These are phyloP conservation scores for Trametes cinnabarina DNA, from an alignment of 768 basidiomycete genomes.

Conservation along the genomic window DNA sequence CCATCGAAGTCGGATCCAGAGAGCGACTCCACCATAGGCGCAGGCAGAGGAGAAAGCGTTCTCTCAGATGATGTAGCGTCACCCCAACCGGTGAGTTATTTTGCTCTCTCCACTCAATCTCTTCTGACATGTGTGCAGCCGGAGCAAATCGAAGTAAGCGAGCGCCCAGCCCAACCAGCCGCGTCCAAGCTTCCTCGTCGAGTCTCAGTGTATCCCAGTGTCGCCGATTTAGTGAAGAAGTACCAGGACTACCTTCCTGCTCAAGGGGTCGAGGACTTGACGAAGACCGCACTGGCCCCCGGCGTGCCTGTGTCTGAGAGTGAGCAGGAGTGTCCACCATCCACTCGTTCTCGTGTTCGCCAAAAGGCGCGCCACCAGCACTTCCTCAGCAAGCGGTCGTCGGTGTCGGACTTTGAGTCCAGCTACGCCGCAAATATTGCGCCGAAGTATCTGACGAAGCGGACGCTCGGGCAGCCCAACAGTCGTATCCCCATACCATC, in stretches of 20 bases:
- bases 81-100: constrained; percentile 23
- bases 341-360: constrained; percentile 39
- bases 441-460: constrained; percentile 64
- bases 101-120: background rate
- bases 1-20: constrained; percentile 59
- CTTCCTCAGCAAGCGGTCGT: constrained; percentile 49
- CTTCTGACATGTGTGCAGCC: background rate
- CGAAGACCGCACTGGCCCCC: constrained; percentile 68
- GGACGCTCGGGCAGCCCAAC: constrained; percentile 37
- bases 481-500: constrained; percentile 52
- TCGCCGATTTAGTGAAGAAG: constrained; percentile 82
- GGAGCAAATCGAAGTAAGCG: constrained; percentile 13
- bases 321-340: constrained; percentile 60
- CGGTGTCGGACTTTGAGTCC: constrained; percentile 84
- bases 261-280: constrained; percentile 67
- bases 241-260: constrained; percentile 78
- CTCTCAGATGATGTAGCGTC: constrained; percentile 9
- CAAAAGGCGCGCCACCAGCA: constrained; percentile 53
- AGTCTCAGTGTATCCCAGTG: constrained; percentile 53
- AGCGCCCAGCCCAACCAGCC: constrained; percentile 29
- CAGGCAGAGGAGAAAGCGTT: constrained; percentile 27
- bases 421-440: constrained; percentile 93
- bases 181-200: constrained; percentile 66
- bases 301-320: constrained; percentile 69
- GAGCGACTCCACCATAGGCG: constrained; percentile 84